Base-by-base conservation (phyloP, 2,329 filamentous ascomycete species). In the Salinomyces thailandicus region DNA sequence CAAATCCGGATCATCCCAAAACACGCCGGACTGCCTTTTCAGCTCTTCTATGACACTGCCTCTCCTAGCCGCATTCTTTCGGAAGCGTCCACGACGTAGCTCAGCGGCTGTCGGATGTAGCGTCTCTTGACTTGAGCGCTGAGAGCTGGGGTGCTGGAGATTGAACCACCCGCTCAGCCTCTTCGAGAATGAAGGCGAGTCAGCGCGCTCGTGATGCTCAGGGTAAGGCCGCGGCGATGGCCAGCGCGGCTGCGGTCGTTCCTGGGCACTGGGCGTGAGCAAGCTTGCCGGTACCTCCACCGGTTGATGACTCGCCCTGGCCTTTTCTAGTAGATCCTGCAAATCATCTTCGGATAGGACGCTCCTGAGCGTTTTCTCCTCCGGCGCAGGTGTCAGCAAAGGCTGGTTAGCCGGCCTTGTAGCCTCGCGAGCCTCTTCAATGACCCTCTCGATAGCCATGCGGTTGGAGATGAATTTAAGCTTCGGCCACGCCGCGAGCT, bases 401-500 rank as follows among this genome's bases (percentile, higher is more conserved):
- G 57, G 49, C 32, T 50, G 46, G 20, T 52, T 48, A 9, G 47
- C 27, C 4, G 57, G 58, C 27, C 59, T 38, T 2, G 60, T 64
- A 15, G 60, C 57, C n/a, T 62, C 57, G 2, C 76, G 58, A 2
- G 75, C 75, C 45, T 73, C 62, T 42, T 75, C 67, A 33, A 80
- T 74, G 5, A 75, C 55, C 33, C 79, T 71, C 62, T 98, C 91
- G 6, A 95, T 68, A 51, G 84, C 85, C 47, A 95, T 73, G 34
- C 91, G 67, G 56, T 98, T 98, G 16, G 73, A 75, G 41, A 96
- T 76, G 54, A 96, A 98, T 54, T 91, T 84, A 34, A 98, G 69
- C 57, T 91, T 93, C 0, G 91, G 85, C 55, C 93, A 98, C 1
- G 82, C 77, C 44, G 82, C 86, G 59, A 91, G 83, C 59, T 93